Evolutionary conservation across 768 basidiomycete species (phyloP).

Genomic region (Suillus subalutaceus): DNA sequence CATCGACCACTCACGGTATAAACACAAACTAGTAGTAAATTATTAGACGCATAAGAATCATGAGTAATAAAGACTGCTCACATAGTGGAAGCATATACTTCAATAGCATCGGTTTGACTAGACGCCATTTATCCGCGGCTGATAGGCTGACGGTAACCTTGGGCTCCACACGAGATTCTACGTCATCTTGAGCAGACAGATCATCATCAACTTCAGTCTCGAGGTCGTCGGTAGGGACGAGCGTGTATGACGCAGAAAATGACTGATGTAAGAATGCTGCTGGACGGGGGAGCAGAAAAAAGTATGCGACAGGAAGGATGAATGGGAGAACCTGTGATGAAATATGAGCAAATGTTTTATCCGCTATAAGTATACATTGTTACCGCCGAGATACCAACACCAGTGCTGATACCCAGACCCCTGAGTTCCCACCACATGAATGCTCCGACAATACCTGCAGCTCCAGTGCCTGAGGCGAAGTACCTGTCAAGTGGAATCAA

Average conservation of each 20-base stretch:
- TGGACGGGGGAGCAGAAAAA: conserved; percentile 72
- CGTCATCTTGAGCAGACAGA: conserved; percentile 21
- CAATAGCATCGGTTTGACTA: conserved; percentile 77
- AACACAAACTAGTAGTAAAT: conserved; percentile 48
- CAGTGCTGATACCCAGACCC: conserved; percentile 77
- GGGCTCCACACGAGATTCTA: conserved; percentile 33
- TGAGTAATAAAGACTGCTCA: conserved; percentile 42
- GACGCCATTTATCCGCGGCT: conserved; percentile 72
- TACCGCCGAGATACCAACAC: conserved; percentile 84
- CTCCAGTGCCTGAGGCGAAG: conserved; percentile 93
- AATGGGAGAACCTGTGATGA: conserved; percentile 73
- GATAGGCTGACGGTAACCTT: conserved; percentile 59
- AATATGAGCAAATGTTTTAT: conserved; percentile 9
- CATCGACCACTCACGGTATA: conserved; percentile 51
- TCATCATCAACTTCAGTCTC: conserved; percentile 25
- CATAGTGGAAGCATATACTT: conserved; percentile 95
- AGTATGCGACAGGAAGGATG: conserved; percentile 76
- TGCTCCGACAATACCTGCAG: conserved; percentile 90
- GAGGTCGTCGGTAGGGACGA: conserved; percentile 37
- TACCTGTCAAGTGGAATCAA: conserved; percentile 49
- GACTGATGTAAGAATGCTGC: conserved; percentile 49
- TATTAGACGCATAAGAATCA: conserved; percentile 18
- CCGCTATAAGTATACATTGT: conserved; percentile 27
- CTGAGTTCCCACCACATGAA: conserved; percentile 95
- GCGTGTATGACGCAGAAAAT: conserved; percentile 38